Evolutionary conservation across 257 asterid species (phyloP), one percentile per base, ranked within the genome.

Genomic region (Solanum microdontum): DNA sequence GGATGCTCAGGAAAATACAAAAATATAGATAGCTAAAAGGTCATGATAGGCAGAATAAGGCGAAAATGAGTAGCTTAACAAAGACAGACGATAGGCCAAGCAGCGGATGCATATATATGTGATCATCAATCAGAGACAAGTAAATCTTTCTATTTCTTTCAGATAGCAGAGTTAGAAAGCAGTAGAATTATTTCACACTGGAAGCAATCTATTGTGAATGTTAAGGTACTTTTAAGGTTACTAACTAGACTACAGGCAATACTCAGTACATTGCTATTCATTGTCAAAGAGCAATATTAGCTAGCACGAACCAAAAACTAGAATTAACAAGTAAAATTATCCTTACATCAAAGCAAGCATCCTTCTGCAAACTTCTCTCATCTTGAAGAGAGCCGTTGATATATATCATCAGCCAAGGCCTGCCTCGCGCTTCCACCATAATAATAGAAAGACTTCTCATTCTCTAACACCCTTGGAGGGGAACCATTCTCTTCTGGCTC

Each of bases 401-500:
- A 97, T 24, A 97, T 87, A 89, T 97, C 99, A 90, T 97, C 98
- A 26, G 99, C 98, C 94, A 97, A 89, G 23, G 92, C 92, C 92
- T 94, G 98, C 91, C 98, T 95, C 87, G 93, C 87, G 88, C 89
- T 95, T 91, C 95, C 98, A 60, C 98, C 99, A 84, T 91, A 95
- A 83, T 94, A 94, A 86, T 89, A 92, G 55, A 91, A 91, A 1
- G 98, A 88, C 90, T 97, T 96, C 92, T 97, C 99, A 11, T 91
- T 96, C 88, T 97, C 99, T 82, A 96, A 85, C 88, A 92, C 93
- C 87, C 99, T 90, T 0, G 98, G 98, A 66, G 94, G 90, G 14
- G 93, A 93, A 8, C 98, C 98, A 83, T 90, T 97, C 91, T 97
- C 99, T 80, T 96, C 99, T 0, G 98, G 99, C 92, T 97, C 99